Base-by-base conservation (phyloP, 169 alveolate genomes). In the Cryptosporidium tyzzeri region DNA sequence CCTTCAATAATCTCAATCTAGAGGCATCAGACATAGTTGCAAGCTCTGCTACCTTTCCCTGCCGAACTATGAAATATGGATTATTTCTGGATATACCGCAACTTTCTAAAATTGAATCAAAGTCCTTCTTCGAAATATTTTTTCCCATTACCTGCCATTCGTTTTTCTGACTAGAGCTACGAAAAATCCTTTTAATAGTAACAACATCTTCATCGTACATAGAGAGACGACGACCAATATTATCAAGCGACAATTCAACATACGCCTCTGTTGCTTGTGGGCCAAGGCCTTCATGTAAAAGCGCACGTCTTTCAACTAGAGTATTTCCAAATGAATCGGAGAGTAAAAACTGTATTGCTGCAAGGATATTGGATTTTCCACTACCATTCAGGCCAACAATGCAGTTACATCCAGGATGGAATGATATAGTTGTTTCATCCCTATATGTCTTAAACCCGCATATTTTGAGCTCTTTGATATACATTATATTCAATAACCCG, bases 391-490 rank as follows among this genome's bases (percentile, higher is more conserved):
- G 92, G 7, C 96, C 96, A 26, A 94, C 94, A 3, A 95, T 92
- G 58, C 96, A 85, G 86, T 95, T 95, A 41, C 94, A 92, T 51
- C 95, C 95, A 65, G 94, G 93, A 31, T 95, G 91, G 86, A 95
- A 92, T 61, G 95, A 84, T 70, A 92, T 92, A 26, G 86, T 71
- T 84, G 93, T 92, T 84, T 92, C 92, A 71, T 94, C 97, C 80
- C 95, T 85, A 92, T 96, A 96, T 9, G 97, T 93, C 69, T 96
- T 94, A 87, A 93, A 96, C 2, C 97, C 96, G 48, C 93, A 92
- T 68, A 96, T 92, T 68, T 93, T 87, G 29, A 96, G 92, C 70
- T 93, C 94, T 87, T 92, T 95, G 59, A 96, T 95, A 87, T 93
- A 92, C 97, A 94, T 95, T 68, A 61, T 94, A 31, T n/a, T 44